phyloP scores from a whole-genome alignment of 2,329 filamentous ascomycete genomes.

The Davidsoniella neocaledoniae region DNA sequence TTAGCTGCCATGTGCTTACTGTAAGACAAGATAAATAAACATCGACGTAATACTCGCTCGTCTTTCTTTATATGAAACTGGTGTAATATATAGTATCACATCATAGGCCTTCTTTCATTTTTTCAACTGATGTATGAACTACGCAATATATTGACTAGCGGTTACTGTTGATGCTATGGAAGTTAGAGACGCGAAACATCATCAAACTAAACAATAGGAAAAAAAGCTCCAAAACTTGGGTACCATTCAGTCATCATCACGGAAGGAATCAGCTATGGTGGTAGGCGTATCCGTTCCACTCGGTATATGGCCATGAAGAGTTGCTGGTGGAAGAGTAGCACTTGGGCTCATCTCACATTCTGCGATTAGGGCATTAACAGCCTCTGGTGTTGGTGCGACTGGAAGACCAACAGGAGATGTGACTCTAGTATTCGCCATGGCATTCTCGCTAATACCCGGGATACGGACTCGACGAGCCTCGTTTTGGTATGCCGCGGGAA shows the following conservation, averaged over 20 bases:
- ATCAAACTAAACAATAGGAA: neutral
- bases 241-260: slow-evolving; percentile 10
- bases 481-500: slow-evolving; percentile 94
- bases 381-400: neutral
- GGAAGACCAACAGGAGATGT: slow-evolving; percentile 8
- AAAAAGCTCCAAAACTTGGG: too few species aligned
- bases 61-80: too few species aligned
- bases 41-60: too few species aligned
- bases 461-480: slow-evolving; percentile 84
- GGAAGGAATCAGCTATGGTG: slow-evolving; percentile 9
- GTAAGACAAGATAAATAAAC: too few species aligned
- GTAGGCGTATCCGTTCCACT: slow-evolving; percentile 4
- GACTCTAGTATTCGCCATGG: slow-evolving; percentile 41
- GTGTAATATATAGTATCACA: too few species aligned
- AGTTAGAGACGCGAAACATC: neutral
- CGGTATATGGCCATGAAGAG: slow-evolving; percentile 1
- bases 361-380: neutral
- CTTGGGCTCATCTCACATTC: slow-evolving; percentile 1
- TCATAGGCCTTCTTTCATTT: too few species aligned
- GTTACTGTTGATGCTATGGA: too few species aligned
- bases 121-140: too few species aligned
- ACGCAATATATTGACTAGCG: too few species aligned
- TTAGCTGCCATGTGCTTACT: too few species aligned
- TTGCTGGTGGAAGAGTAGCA: neutral
- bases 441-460: slow-evolving; percentile 44